These are phyloP conservation scores for Suillus weaverae DNA, from an alignment of 768 basidiomycete species.

Conservation along the genomic window DNA sequence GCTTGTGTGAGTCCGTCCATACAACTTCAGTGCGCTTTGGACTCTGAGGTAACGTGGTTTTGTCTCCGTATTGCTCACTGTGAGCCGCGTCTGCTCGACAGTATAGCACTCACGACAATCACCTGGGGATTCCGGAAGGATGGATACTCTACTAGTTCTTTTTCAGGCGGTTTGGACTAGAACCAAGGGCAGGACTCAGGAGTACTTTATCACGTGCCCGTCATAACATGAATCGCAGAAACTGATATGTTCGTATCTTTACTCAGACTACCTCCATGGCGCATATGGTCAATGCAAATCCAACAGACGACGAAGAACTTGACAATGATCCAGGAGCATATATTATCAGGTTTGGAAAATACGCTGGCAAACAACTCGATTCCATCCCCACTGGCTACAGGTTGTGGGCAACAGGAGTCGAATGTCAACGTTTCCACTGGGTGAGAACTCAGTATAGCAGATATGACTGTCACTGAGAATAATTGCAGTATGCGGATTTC, in stretches of 20 bases:
- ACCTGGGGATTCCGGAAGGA: conserved; percentile 76
- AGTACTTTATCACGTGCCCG: not conserved
- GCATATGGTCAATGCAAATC: not conserved
- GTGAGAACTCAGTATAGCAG: conserved; percentile 10
- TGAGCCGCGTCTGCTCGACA: conserved; percentile 97
- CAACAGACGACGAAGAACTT: not conserved
- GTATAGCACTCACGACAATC: conserved; percentile 87
- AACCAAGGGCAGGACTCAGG: conserved; percentile 24
- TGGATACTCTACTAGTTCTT: conserved; percentile 61
- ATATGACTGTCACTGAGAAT: not conserved
- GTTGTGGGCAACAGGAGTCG: conserved; percentile 13
- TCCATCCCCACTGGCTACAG: not conserved
- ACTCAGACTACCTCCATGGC: not conserved
- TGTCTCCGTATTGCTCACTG: conserved; percentile 94
- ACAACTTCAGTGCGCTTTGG: conserved; percentile 92
- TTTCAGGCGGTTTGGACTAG: conserved; percentile 40
- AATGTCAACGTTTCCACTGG: not conserved
- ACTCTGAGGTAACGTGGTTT: conserved; percentile 95
- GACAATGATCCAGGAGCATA: conserved; percentile 21
- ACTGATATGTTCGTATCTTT: not conserved
- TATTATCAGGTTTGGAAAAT: conserved; percentile 4
- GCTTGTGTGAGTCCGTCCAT: conserved; percentile 93
- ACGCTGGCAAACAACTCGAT: conserved; percentile 1
- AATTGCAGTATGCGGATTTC: conserved; percentile 11
- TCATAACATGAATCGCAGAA: not conserved